Conservation (phyloP, 75 land plant species). For the Cupressus sempervirens region DNA sequence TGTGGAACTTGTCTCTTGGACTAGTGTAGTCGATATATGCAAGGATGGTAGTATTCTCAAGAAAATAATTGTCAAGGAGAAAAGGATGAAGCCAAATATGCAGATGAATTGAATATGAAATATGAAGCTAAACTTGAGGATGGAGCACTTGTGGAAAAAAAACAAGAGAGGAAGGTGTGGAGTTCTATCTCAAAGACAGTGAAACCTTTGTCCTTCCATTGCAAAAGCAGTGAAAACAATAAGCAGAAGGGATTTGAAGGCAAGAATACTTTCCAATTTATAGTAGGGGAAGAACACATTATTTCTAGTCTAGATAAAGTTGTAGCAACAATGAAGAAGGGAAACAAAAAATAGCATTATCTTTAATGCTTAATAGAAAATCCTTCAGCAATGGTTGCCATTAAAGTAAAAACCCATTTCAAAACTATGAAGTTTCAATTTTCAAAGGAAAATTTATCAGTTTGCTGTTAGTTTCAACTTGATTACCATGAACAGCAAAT, state of each 20-base stretch:
- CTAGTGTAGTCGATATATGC: slow-evolving; percentile 48
- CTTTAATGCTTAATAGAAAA: too few relatives aligned
- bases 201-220: slow-evolving; percentile 48
- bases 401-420: too few relatives aligned
- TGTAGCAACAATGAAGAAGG: slow-evolving; percentile 5
- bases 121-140: slow-evolving; percentile 34
- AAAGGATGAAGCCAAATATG: slow-evolving; percentile 33
- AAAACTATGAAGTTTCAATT: too few relatives aligned
- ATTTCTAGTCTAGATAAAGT: too few relatives aligned
- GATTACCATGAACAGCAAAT: too few relatives aligned
- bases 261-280: slow-evolving; percentile 41
- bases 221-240: slow-evolving; percentile 45
- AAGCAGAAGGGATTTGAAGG: slow-evolving; percentile 51
- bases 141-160: slow-evolving; percentile 24
- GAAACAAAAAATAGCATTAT: too few relatives aligned
- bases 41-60: slow-evolving; percentile 55
- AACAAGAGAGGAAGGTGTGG: slow-evolving; percentile 43
- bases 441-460: too few relatives aligned
- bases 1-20: slow-evolving; percentile 80
- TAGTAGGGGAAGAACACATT: slow-evolving; percentile 48
- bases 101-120: slow-evolving; percentile 48
- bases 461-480: too few relatives aligned
- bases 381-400: too few relatives aligned
- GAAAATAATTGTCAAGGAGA: slow-evolving; percentile 37
- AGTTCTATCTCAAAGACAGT: slow-evolving; percentile 47